These are phyloP conservation scores for Colletotrichum tamarilloi DNA, from an alignment of 2,329 filamentous ascomycete species.

Conservation along the genomic window DNA sequence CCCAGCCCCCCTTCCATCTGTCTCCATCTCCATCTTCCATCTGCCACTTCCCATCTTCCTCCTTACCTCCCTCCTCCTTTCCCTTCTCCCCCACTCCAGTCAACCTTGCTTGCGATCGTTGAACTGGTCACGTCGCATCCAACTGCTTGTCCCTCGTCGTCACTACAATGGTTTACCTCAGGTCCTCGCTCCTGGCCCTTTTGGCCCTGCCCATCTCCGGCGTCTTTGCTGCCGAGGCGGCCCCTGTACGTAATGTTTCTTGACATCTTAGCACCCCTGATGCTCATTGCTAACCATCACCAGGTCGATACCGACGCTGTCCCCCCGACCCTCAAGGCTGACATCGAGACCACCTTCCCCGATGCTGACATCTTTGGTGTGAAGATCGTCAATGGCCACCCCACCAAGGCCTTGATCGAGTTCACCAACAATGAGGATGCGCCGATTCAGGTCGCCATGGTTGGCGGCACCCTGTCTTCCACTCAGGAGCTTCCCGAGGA, in stretches of 20 bases:
- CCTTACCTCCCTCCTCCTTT: background rate
- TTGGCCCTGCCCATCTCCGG: conserved; percentile 76
- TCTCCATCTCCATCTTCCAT: background rate
- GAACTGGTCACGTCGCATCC: conserved; percentile 31
- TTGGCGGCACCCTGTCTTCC: conserved; percentile 78
- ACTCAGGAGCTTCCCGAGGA: conserved; percentile 63
- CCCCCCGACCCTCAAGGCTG: conserved; percentile 64
- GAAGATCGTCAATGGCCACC: conserved; percentile 92
- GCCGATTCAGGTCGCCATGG: conserved; percentile 79
- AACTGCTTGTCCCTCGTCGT: conserved; percentile 10
- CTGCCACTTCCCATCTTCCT: conserved; percentile 1
- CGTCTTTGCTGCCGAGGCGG: conserved; percentile 68
- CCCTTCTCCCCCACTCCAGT: conserved; percentile 1
- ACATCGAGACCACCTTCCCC: conserved; percentile 72
- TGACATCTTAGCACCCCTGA: background rate
- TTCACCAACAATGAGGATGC: conserved; percentile 85
- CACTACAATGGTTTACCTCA: conserved; percentile 77
- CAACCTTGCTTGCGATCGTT: conserved; percentile 45
- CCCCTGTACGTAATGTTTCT: conserved; percentile 56
- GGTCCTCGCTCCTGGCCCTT: conserved; percentile 77
- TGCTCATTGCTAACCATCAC: conserved; percentile 25
- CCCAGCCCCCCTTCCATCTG: background rate
- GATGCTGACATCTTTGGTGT: conserved; percentile 89
- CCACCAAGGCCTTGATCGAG: conserved; percentile 84
- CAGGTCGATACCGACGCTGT: conserved; percentile 39